A percentile compares a stretch with the other conserved stretches of the same genome.
phyloP scores from a whole-genome alignment of 1,284 basidiomycete species.

The Trichosporon sp. region DNA sequence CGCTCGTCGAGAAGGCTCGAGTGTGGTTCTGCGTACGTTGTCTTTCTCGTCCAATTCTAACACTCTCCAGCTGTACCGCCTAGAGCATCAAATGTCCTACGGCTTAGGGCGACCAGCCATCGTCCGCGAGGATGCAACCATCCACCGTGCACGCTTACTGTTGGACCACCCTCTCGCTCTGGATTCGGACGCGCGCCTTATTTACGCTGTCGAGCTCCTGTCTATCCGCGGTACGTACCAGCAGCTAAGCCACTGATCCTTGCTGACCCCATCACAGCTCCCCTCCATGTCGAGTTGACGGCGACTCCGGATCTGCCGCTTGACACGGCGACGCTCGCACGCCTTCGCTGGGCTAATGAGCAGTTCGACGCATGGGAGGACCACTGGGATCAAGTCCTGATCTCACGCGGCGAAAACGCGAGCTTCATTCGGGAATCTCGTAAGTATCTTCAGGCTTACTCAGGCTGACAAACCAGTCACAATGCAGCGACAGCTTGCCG shows the following conservation, averaged over 20 bases:
- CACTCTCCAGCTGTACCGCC: conserved; percentile 66
- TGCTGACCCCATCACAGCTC: conserved; percentile 23
- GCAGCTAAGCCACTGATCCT: background rate
- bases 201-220: conserved; percentile 65
- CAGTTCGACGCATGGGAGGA: conserved; percentile 41
- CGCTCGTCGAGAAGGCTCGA: conserved; percentile 70
- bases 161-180: conserved; percentile 80
- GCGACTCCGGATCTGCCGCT: conserved; percentile 34
- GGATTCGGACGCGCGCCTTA: conserved; percentile 83
- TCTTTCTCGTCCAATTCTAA: background rate
- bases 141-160: conserved; percentile 70
- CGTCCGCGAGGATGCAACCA: conserved; percentile 81
- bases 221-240: conserved; percentile 26
- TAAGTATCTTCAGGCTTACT: background rate
- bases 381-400: conserved; percentile 39
- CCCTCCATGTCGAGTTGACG: conserved; percentile 35
- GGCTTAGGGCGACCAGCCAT: conserved; percentile 85
- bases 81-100: conserved; percentile 87
- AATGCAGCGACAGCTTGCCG: conserved; percentile 30
- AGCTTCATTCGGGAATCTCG: conserved; percentile 35
- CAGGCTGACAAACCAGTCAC: conserved; percentile 21
- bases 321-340: conserved; percentile 35
- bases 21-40: conserved; percentile 71
- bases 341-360: conserved; percentile 39
- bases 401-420: conserved; percentile 9